Evolutionary conservation across 2,329 filamentous ascomycete species (phyloP).

Genomic region (Stagonosporopsis tanaceti): DNA sequence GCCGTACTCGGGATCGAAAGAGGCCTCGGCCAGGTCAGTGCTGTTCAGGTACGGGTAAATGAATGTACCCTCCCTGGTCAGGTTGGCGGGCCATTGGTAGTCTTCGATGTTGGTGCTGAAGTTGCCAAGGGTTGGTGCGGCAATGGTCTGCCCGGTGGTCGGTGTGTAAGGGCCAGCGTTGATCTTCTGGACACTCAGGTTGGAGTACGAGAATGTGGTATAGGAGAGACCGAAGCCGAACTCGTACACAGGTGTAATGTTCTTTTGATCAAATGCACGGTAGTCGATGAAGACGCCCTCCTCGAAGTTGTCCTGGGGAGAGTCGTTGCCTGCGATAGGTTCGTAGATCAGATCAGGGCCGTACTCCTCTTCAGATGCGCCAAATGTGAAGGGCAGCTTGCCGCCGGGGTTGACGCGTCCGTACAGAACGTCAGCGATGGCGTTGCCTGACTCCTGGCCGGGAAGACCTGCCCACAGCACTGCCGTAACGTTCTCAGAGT

Average conservation of each 20-base stretch:
- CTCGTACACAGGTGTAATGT: conserved; percentile 75
- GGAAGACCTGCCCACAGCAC: conserved; percentile 83
- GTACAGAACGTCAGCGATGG: conserved; percentile 83
- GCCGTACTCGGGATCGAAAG: conserved; percentile 68
- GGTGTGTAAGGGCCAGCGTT: conserved; percentile 64
- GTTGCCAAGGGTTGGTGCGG: conserved; percentile 71
- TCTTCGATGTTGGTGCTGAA: conserved; percentile 68
- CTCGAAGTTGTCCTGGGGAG: conserved; percentile 76
- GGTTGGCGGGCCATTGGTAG: conserved; percentile 71
- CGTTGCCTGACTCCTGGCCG: conserved; percentile 83
- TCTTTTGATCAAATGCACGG: conserved; percentile 73
- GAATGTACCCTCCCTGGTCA: conserved; percentile 63
- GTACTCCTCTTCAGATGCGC: conserved; percentile 71
- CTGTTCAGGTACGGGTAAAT: conserved; percentile 79
- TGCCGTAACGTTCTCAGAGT: conserved; percentile 80
- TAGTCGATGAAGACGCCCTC: conserved; percentile 88
- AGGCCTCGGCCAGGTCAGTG: conserved; percentile 65
- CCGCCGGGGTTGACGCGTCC: conserved; percentile 79
- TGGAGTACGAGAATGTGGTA: conserved; percentile 79
- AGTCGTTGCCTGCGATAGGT: conserved; percentile 71
- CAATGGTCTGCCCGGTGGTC: conserved; percentile 66
- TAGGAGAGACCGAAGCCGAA: conserved; percentile 85
- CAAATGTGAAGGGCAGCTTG: conserved; percentile 83
- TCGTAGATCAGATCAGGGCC: conserved; percentile 72
- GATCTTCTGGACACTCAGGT: conserved; percentile 65